Base-by-base conservation (phyloP, 139 green algal genomes). In the Chlorella sp. region DNA sequence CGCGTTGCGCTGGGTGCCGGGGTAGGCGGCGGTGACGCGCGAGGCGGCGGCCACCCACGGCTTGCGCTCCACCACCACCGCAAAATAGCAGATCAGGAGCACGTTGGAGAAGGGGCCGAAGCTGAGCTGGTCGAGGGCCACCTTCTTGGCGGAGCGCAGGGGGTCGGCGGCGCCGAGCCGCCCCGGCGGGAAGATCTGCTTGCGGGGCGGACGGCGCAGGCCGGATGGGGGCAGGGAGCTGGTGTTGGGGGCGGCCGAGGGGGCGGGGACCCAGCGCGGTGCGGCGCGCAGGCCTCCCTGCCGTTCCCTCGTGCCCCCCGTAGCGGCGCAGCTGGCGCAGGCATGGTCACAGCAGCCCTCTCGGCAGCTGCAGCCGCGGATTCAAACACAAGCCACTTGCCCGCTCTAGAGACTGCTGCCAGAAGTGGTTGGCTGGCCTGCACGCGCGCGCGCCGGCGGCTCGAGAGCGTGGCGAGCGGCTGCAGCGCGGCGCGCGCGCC, bases 51-150 rank as follows among this genome's bases (percentile, higher is more conserved):
- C 72, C 9, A 48, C 58, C 48, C 33, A 76, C n/a, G 31, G 48
- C 17, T 33, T 56, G 41, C 33, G 60, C 61, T 80, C 78, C 11
- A 68, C 73, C 25, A 72, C 56, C 1, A 62, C 8, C 0, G 45
- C n/a, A 5, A 80, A 58, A 3, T 68, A 84, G 0, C 55, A 15
- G 14, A 84, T 76, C 35, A 84, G 72, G 29, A 77, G 38, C 55
- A 74, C 50, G 58, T 84, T 84, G 71, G 64, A 66, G 17, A 81
- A 1, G 12, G 79, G 79, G 4, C 73, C 79, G 62, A 67, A 84
- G 2, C 35, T 46, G 11, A 84, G 63, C 41, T 84, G 79, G 66
- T 84, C 79, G 4, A 71, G 35, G 1, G 45, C 58, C 31, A 78
- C 72, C 11, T 61, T 45, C 46, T 78, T 61, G 0, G 27, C 11